Evolutionary conservation across 208 protist species (phyloP), one percentile per base, ranked within the genome.

Genomic region (Leishmania aethiopica): DNA sequence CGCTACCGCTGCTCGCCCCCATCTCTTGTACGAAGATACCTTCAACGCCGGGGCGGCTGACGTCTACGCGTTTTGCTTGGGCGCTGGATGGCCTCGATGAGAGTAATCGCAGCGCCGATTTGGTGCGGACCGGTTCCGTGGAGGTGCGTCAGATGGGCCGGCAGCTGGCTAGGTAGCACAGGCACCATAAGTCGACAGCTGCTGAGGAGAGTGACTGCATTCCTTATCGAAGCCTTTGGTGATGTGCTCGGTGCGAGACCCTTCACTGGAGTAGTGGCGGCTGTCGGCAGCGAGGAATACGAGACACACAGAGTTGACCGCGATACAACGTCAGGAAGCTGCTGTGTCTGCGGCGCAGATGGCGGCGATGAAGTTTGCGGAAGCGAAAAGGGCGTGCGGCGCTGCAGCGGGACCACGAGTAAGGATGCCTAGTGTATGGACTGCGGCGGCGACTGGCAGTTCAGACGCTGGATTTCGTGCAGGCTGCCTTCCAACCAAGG

Each of bases 41-140:
- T 28, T 45, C 55, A 62, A 71, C 45, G 15, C 42, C 53, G 25
- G 4, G 75, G 80, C n/a, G 69, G 60, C 22, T 69, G 75, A 19
- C 80, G 51, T 17, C 80, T 59, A 53, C 75, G 40, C 35, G 11
- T 47, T 51, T 79, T 84, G 40, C 51, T 75, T 13, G 80, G 59
- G 17, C 75, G 42, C 69, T 85, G 77, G 32, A 73, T 75, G 3
- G 77, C 62, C 71, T 85, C 49, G 57, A 85, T 22, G 59, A 85
- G 55, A 22, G 70, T 73, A 1, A 60, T 77, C 42, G 71, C 77
- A 35, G 71, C 77, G 2, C 57, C 25, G 28, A 77, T 74, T n/a
- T 78, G 60, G 25, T 69, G 75, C 5, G 71, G 45, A 55, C 81
- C 74, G 47, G 75, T 57, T 51, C 62, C 71, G 77, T 74, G 77